Evolutionary conservation across 352 stramenopile genomes (phyloP), one percentile per base, ranked within the genome.

Genomic region (Globisporangium canariense): DNA sequence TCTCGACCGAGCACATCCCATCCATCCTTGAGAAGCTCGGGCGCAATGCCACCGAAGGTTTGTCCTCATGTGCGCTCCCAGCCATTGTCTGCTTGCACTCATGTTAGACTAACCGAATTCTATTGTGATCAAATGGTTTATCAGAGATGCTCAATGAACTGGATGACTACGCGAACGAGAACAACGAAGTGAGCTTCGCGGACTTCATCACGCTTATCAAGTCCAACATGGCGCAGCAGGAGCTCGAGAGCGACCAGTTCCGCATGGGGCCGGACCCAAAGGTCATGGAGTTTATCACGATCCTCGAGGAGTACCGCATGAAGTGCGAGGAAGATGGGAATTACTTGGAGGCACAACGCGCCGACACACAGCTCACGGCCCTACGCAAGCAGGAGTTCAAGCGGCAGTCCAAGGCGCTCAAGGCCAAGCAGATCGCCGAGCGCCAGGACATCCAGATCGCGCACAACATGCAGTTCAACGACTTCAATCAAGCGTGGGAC

Each of bases 311-410:
- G 65, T 98, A 98, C 71, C 88, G 93, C 6, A 61, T 94, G 16
- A 98, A 98, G 67, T 98, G 93, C 70, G 94, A 98, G 66, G 86
- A 97, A 55, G 92, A 97, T 54, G 93, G 94, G 50, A 97, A 98
- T 60, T 98, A 98, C 71, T 66, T 97, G 14, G 94, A 98, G 68
- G 94, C 94, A 9, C 89, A 95, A 46, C 81, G 90, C 8, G 93
- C 93, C 2, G 81, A 97, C 56, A 83, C 81, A 41, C 92, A 98
- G 66, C 74, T 98, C 9, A 86, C 88, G 14, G 87, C 88, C 20
- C 74, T 98, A 16, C 82, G 89, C 43, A 88, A 89, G 65, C 93
- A 98, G 62, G 93, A 98, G 75, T 94, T 95, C 63, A 93, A 94
- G 62, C 79, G 93, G 2, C 91, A 97, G 75, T 90, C 92, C 10